Evolutionary conservation across 495 filamentous ascomycete species (phyloP).

Genomic region (Aspergillus steynii): DNA sequence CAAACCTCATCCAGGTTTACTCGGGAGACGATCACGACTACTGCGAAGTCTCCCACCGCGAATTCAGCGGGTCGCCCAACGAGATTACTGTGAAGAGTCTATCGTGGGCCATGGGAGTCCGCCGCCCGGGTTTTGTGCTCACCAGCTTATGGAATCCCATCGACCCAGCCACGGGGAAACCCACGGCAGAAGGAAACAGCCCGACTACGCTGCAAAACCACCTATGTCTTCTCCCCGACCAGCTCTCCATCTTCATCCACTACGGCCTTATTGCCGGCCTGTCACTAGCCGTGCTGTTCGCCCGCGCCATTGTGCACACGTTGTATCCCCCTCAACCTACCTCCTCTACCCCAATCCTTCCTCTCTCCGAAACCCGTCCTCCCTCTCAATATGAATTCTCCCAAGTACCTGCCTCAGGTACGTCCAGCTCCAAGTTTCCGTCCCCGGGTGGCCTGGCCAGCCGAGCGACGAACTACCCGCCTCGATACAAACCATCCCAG

Average conservation of each 20-base stretch:
- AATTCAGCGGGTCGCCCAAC: constrained; percentile 64
- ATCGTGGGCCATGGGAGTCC: constrained; percentile 96
- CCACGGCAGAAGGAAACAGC: constrained; percentile 39
- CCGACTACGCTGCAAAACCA: constrained; percentile 75
- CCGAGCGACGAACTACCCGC: constrained; percentile 28
- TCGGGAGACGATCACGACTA: constrained; percentile 99
- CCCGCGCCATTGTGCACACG: constrained; percentile 58
- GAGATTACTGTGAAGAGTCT: constrained; percentile 96
- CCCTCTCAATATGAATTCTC: constrained; percentile 15
- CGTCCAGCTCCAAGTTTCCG: constrained; percentile 38
- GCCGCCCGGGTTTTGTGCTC: constrained; percentile 82
- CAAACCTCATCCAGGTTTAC: constrained; percentile 73
- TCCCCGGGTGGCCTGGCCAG: constrained; percentile 34
- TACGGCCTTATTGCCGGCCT: constrained; percentile 66
- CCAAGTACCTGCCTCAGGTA: constrained; percentile 37
- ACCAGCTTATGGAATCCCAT: constrained; percentile 91
- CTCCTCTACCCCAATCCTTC: constrained; percentile 32
- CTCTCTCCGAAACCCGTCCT: constrained; percentile 34
- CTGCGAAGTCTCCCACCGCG: constrained; percentile 79
- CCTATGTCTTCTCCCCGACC: constrained; percentile 88
- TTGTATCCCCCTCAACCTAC: constrained; percentile 21
- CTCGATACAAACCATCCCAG: constrained; percentile 25
- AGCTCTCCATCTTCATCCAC: constrained; percentile 75
- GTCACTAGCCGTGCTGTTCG: constrained; percentile 58
- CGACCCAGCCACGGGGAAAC: constrained; percentile 58